phyloP scores from a whole-genome alignment of 257 asterid genomes.

The Plectranthus barbatus region DNA sequence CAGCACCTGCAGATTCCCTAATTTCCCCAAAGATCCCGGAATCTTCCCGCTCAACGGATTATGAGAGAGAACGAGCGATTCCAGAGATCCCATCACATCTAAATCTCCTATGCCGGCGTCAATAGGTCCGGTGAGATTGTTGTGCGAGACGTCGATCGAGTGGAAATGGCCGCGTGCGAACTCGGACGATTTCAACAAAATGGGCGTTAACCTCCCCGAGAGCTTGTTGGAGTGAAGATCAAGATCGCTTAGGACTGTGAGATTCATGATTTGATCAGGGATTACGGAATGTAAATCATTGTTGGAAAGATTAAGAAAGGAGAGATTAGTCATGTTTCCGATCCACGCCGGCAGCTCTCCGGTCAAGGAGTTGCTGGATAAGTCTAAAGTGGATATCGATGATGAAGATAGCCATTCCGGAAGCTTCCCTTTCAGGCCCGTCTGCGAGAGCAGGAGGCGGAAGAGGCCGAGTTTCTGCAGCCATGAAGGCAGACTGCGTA shows the following conservation, averaged over 20 bases:
- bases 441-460: conserved; percentile 29
- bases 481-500: conserved; percentile 42
- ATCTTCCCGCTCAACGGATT: conserved; percentile 42
- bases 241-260: conserved; percentile 29
- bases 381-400: conserved; percentile 39
- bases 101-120: conserved; percentile 32
- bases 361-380: conserved; percentile 46
- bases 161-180: conserved; percentile 34
- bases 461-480: conserved; percentile 24
- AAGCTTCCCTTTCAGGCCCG: conserved; percentile 47
- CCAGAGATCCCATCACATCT: conserved; percentile 17
- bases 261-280: conserved; percentile 44
- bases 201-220: conserved; percentile 27
- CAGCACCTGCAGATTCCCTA: conserved; percentile 18
- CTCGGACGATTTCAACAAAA: conserved; percentile 27
- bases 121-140: conserved; percentile 35
- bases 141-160: conserved; percentile 48
- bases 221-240: conserved; percentile 65
- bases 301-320: conserved; percentile 44
- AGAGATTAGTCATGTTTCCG: conserved; percentile 52
- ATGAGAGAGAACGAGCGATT: conserved; percentile 39
- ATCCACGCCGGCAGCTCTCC: conserved; percentile 58
- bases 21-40: conserved; percentile 48
- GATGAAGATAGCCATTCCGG: conserved; percentile 50
- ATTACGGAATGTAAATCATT: conserved; percentile 39